Conservation (phyloP, 2,329 filamentous ascomycete genomes). For the Pseudonectria foliicola region DNA sequence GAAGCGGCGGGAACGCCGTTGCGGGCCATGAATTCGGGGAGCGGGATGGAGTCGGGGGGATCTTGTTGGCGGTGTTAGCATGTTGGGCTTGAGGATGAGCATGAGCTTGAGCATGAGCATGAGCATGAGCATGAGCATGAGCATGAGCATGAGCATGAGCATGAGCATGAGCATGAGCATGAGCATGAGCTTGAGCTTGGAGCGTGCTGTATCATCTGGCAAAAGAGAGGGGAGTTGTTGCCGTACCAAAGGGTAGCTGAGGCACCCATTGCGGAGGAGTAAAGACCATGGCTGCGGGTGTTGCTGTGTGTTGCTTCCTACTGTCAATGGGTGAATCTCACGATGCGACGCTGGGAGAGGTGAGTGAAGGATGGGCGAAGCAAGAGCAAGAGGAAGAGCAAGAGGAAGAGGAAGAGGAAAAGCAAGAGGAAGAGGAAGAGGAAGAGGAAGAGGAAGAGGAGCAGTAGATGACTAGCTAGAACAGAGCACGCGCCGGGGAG, state of each 20-base stretch:
- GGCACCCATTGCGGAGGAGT: constrained; percentile 55
- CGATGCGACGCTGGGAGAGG: too few relatives aligned
- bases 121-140: too few relatives aligned
- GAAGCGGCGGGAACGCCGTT: constrained; percentile 54
- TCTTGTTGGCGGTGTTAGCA: constrained; percentile 28
- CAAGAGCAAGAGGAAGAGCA: not conserved
- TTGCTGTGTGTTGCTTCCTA: not conserved
- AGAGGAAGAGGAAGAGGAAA: not conserved
- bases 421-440: not conserved
- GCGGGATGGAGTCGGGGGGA: constrained; percentile 65
- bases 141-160: too few relatives aligned
- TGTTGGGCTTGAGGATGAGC: not conserved
- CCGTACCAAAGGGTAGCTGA: constrained; percentile 45
- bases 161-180: too few relatives aligned
- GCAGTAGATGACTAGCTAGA: too few relatives aligned
- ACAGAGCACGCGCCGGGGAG: too few relatives aligned
- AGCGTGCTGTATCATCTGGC: too few relatives aligned
- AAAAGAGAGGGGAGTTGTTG: constrained; percentile 1
- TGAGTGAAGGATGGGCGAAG: too few relatives aligned
- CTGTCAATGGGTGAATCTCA: not conserved
- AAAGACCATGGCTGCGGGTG: constrained; percentile 44
- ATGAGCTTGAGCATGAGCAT: too few relatives aligned
- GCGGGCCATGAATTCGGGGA: constrained; percentile 72
- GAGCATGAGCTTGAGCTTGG: too few relatives aligned
- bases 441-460: too few relatives aligned